A percentile compares a stretch with the other conserved stretches of the same genome.
phyloP scores from a whole-genome alignment of 495 filamentous ascomycete genomes.

The Aspergillus baeticus region DNA sequence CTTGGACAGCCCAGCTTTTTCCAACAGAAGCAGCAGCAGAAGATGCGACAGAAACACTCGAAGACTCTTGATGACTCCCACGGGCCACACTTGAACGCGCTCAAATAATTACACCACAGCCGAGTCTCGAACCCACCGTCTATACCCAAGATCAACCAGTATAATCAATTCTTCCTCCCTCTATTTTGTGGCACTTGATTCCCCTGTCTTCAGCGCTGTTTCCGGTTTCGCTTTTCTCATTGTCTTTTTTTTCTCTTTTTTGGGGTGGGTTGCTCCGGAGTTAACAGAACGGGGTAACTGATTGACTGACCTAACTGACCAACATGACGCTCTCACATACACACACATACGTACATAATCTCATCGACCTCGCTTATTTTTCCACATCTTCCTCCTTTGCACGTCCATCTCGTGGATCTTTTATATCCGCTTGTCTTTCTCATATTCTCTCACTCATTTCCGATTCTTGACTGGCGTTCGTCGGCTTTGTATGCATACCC shows the following conservation, averaged over 20 bases:
- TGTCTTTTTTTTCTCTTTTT: conserved; percentile 1
- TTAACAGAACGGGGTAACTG: conserved; percentile 22
- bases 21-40: too few relatives aligned
- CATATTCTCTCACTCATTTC: background rate
- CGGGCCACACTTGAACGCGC: background rate
- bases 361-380: conserved; percentile 1
- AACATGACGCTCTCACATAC: conserved; percentile 17
- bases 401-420: too few relatives aligned
- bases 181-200: conserved; percentile 26
- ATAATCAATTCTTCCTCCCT: conserved; percentile 7
- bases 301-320: conserved; percentile 8
- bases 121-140: background rate
- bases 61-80: background rate
- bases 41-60: too few relatives aligned
- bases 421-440: too few relatives aligned
- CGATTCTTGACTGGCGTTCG: background rate
- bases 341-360: conserved; percentile 6
- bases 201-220: conserved; percentile 27
- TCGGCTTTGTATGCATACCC: too few relatives aligned
- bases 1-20: background rate
- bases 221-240: background rate
- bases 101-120: background rate
- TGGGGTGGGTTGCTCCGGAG: conserved; percentile 17
- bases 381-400: background rate
- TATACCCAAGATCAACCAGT: background rate